Conservation (phyloP, 257 asterid genomes). For the Petunia secreta region DNA sequence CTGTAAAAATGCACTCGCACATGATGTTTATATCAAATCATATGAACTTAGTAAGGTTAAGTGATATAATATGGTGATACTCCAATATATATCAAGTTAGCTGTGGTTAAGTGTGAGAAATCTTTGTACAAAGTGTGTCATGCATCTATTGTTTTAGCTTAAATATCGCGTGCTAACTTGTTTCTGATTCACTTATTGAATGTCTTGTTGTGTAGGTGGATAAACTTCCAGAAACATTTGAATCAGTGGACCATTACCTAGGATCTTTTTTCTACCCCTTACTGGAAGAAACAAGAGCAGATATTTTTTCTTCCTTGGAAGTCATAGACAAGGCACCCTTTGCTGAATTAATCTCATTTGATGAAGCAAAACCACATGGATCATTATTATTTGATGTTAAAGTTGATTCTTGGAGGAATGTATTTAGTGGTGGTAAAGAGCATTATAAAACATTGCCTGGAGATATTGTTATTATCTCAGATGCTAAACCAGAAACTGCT, state of each 20-base stretch:
- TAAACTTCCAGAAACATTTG: slow-evolving; percentile 50
- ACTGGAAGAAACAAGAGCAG: slow-evolving; percentile 63
- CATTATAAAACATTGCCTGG: slow-evolving; percentile 56
- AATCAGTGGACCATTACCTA: slow-evolving; percentile 42
- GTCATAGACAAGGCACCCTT: slow-evolving; percentile 48
- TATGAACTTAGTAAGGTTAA: too few species aligned
- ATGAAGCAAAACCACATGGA: background rate
- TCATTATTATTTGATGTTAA: slow-evolving; percentile 13
- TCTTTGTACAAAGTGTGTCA: too few species aligned
- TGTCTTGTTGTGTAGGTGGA: slow-evolving; percentile 43
- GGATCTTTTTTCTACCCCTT: slow-evolving; percentile 50
- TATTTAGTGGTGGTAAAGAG: slow-evolving; percentile 40
- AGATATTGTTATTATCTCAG: slow-evolving; percentile 48
- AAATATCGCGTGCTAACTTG: background rate
- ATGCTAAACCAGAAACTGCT: slow-evolving; percentile 38
- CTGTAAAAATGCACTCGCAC: too few species aligned
- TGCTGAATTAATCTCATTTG: slow-evolving; percentile 43
- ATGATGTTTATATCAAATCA: too few species aligned
- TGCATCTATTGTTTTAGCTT: too few species aligned
- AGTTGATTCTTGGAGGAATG: slow-evolving; percentile 49
- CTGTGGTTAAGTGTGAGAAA: too few species aligned
- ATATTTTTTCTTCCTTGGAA: slow-evolving; percentile 52
- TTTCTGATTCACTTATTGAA: background rate
- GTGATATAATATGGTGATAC: too few species aligned
- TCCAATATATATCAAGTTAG: too few species aligned